A percentile compares a stretch with the other conserved stretches of the same genome.
Conservation (phyloP, 495 filamentous ascomycete species). For the Tuber melanosporum region DNA sequence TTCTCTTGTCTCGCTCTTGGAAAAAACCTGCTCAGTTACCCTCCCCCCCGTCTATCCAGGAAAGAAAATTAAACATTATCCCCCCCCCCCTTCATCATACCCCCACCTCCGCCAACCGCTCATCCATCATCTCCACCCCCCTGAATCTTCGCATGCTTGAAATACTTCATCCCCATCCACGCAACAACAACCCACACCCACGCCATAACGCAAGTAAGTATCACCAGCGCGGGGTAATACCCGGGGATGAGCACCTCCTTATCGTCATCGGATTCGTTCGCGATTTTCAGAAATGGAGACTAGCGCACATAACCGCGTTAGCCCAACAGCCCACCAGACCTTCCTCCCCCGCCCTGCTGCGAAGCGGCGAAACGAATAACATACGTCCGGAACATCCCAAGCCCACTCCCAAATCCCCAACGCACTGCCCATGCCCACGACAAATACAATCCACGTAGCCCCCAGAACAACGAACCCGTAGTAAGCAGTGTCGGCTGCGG, state of each 20-base stretch:
- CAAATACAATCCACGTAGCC: constrained; percentile 89
- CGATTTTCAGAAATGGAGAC: constrained; percentile 24
- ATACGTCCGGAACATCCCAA: constrained; percentile 67
- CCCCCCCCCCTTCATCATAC: neutral
- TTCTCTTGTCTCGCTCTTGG: neutral
- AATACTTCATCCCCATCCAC: constrained; percentile 99
- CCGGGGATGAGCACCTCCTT: constrained; percentile 75
- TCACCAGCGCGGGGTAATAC: constrained; percentile 91
- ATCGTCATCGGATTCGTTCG: constrained; percentile 11
- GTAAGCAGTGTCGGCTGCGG: constrained; percentile 69
- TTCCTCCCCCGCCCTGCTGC: neutral
- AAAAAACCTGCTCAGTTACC: neutral
- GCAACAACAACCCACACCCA: constrained; percentile 98
- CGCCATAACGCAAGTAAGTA: constrained; percentile 88
- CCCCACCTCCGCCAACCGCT: neutral
- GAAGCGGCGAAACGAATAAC: constrained; percentile 12
- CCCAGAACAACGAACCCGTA: constrained; percentile 92
- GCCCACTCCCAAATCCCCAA: constrained; percentile 99
- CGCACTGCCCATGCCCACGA: constrained; percentile 90
- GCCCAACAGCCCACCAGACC: constrained; percentile 1
- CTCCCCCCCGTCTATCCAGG: neutral
- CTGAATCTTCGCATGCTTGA: constrained; percentile 85
- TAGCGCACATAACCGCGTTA: constrained; percentile 1
- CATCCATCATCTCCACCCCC: constrained; percentile 23
- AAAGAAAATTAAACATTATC: neutral